Evolutionary conservation across 1,139 yeast species (phyloP).

Genomic region (Diutina mesorugosa): DNA sequence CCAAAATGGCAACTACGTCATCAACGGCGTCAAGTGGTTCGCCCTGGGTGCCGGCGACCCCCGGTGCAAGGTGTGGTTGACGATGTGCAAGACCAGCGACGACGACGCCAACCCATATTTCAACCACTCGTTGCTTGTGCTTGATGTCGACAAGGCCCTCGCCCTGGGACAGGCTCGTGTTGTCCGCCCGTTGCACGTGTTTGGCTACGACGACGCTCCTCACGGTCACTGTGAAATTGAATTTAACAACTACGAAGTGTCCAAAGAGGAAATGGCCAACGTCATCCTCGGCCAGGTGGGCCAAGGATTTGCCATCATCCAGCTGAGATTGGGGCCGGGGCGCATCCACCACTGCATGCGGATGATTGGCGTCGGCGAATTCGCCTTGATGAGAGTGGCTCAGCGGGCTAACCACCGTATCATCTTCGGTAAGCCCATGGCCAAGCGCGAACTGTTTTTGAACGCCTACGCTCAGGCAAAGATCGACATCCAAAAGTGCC

Average conservation of each 20-base stretch:
- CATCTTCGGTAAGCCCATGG: slow-evolving; percentile 46
- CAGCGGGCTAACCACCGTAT: slow-evolving; percentile 42
- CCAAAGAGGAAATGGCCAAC: slow-evolving; percentile 24
- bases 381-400: slow-evolving; percentile 39
- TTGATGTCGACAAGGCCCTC: slow-evolving; percentile 40
- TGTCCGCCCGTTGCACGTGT: slow-evolving; percentile 43
- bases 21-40: slow-evolving; percentile 66
- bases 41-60: slow-evolving; percentile 72
- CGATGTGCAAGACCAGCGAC: slow-evolving; percentile 52
- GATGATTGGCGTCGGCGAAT: slow-evolving; percentile 53
- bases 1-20: slow-evolving; percentile 34
- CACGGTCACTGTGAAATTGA: slow-evolving; percentile 61
- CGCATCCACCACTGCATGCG: slow-evolving; percentile 70
- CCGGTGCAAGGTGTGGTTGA: slow-evolving; percentile 45
- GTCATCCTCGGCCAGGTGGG: slow-evolving; percentile 38
- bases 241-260: slow-evolving; percentile 39
- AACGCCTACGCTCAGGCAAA: slow-evolving; percentile 42
- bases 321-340: slow-evolving; percentile 63
- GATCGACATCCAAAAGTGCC: slow-evolving; percentile 45
- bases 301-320: slow-evolving; percentile 56
- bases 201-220: slow-evolving; percentile 64
- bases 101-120: slow-evolving; percentile 19
- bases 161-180: slow-evolving; percentile 39
- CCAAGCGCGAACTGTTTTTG: slow-evolving; percentile 39
- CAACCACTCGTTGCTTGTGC: slow-evolving; percentile 49